A percentile compares a stretch with the other conserved stretches of the same genome.
Conservation (phyloP, 257 asterid genomes). For the Petrea volubilis region DNA sequence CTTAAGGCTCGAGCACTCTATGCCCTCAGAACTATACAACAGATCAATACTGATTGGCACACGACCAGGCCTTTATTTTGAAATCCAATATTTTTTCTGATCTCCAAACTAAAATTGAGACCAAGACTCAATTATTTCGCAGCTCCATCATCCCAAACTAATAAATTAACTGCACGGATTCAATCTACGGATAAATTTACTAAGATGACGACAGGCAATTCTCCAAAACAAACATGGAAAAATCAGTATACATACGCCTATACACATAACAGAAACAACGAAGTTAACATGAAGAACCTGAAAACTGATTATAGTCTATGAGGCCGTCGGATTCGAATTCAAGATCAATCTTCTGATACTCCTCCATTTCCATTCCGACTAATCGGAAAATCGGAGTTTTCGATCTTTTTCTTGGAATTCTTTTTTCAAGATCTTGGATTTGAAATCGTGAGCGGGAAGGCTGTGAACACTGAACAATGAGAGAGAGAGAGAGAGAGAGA, state of each 20-base stretch:
- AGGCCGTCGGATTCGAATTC: conserved; percentile 45
- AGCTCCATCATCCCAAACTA: conserved; percentile 19
- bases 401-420: not conserved
- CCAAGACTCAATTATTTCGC: not conserved
- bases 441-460: conserved; percentile 7
- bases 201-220: not conserved
- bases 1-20: not conserved
- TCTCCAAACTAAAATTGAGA: not conserved
- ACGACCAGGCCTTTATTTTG: not conserved
- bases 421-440: conserved; percentile 15
- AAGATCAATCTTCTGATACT: conserved; percentile 37
- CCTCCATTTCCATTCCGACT: conserved; percentile 33
- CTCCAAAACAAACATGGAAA: not conserved
- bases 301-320: conserved; percentile 37
- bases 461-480: not conserved
- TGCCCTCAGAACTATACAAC: not conserved
- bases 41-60: not conserved
- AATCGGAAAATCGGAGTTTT: conserved; percentile 3
- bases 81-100: not conserved
- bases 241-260: not conserved
- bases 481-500: not conserved
- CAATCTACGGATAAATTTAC: not conserved
- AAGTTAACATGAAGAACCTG: conserved; percentile 34
- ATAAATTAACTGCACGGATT: not conserved
- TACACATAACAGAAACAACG: not conserved